Conservation (phyloP, 306 rosid genomes). For the Bauhinia variegata region DNA sequence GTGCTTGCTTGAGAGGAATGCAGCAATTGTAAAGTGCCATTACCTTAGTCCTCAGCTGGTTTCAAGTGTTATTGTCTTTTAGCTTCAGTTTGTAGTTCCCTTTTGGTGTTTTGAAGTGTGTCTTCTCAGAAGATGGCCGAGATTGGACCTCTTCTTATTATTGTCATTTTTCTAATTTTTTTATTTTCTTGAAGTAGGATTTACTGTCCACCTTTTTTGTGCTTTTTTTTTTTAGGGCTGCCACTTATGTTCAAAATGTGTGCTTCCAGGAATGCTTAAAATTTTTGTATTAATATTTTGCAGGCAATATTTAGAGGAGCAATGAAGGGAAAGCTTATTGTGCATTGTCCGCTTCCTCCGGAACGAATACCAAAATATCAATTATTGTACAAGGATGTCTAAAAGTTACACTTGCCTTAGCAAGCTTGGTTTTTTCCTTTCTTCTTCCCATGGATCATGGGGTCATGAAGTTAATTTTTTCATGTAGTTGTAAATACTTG, state of each 20-base stretch:
- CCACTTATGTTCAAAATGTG: background rate
- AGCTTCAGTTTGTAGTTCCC: too few species aligned
- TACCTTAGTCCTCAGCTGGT: too few species aligned
- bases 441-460: background rate
- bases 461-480: background rate
- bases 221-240: too few species aligned
- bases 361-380: slow-evolving; percentile 73
- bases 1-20: too few species aligned
- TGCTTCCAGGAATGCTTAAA: slow-evolving; percentile 23
- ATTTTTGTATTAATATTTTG: slow-evolving; percentile 21
- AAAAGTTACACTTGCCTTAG: slow-evolving; percentile 18
- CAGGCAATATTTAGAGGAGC: slow-evolving; percentile 88
- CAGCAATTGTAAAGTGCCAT: too few species aligned
- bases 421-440: background rate
- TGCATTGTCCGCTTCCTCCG: slow-evolving; percentile 68
- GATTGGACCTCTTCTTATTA: too few species aligned
- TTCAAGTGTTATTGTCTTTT: too few species aligned
- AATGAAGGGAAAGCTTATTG: slow-evolving; percentile 88
- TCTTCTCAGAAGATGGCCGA: too few species aligned
- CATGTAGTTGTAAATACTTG: background rate
- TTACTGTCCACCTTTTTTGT: too few species aligned
- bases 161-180: too few species aligned
- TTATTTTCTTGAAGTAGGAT: too few species aligned
- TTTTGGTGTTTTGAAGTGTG: too few species aligned
- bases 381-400: slow-evolving; percentile 71